Conservation (phyloP, 1,284 basidiomycete genomes). For the Xerocomus minutiporus region DNA sequence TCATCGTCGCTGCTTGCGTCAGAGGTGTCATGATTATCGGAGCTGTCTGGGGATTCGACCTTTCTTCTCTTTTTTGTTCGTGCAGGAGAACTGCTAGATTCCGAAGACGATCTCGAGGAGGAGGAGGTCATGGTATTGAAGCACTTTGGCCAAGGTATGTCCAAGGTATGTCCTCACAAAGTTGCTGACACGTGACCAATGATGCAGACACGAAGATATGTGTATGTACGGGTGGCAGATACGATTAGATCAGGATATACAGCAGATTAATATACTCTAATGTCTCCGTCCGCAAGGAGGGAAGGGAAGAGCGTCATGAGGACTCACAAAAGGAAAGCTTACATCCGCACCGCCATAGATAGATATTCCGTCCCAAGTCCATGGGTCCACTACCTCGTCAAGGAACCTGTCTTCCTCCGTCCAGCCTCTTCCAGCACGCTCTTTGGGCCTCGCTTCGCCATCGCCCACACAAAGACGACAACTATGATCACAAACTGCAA, state of each 20-base stretch:
- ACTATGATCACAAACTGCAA: slow-evolving; percentile 70
- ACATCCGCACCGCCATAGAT: slow-evolving; percentile 3
- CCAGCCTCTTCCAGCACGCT: slow-evolving; percentile 55
- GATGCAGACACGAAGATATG: neutral
- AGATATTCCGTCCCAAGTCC: slow-evolving; percentile 30
- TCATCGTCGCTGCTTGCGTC: slow-evolving; percentile 12
- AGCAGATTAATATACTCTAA: slow-evolving; percentile 26
- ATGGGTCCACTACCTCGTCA: slow-evolving; percentile 3
- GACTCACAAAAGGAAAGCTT: slow-evolving; percentile 3
- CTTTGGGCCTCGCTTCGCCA: slow-evolving; percentile 71
- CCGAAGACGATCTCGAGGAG: slow-evolving; percentile 19
- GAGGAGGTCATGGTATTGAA: slow-evolving; percentile 13
- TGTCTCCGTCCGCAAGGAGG: slow-evolving; percentile 9
- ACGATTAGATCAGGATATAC: slow-evolving; percentile 21
- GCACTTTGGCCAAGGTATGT: neutral
- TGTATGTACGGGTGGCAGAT: neutral
- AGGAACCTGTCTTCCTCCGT: slow-evolving; percentile 35
- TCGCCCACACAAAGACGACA: slow-evolving; percentile 69
- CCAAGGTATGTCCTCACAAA: too few species aligned
- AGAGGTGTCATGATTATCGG: neutral
- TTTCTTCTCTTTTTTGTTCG: slow-evolving; percentile 22
- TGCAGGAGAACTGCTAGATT: slow-evolving; percentile 11
- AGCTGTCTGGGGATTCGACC: slow-evolving; percentile 7
- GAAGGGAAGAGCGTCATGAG: neutral
- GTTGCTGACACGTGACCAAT: slow-evolving; percentile 9